Evolutionary conservation across 2,329 filamentous ascomycete genomes (phyloP).

Genomic region (Epichloe festucae): DNA sequence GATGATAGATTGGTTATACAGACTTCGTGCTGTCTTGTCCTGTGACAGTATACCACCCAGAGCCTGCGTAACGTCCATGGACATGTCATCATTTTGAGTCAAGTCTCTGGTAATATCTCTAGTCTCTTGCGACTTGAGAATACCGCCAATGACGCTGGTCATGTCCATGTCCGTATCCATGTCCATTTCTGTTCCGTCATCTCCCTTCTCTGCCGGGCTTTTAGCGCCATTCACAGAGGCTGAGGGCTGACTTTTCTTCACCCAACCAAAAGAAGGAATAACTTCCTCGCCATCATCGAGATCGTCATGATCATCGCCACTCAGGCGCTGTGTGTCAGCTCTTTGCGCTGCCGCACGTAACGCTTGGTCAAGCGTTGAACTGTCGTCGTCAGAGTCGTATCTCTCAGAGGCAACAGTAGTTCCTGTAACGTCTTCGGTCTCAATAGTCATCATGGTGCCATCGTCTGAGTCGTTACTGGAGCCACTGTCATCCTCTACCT

Average conservation of each 20-base stretch:
- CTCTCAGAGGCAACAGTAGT: conserved; percentile 51
- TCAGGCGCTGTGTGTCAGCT: conserved; percentile 60
- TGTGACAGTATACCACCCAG: conserved; percentile 64
- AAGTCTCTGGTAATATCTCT: conserved; percentile 23
- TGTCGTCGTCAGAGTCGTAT: conserved; percentile 51
- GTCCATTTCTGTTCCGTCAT: conserved; percentile 20
- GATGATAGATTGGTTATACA: neutral
- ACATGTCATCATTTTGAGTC: conserved; percentile 54
- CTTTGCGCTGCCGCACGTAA: conserved; percentile 60
- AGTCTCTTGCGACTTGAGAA: conserved; percentile 31
- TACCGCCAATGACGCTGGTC: conserved; percentile 42
- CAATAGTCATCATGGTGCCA: conserved; percentile 70
- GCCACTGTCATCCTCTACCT: conserved; percentile 36
- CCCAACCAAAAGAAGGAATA: conserved; percentile 67
- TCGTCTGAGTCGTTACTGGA: conserved; percentile 52
- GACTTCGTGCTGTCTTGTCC: conserved; percentile 3
- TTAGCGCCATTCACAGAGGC: conserved; percentile 9
- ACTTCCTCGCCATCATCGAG: conserved; percentile 55
- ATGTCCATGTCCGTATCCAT: conserved; percentile 37
- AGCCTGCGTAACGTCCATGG: conserved; percentile 85
- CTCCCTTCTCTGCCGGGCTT: conserved; percentile 19
- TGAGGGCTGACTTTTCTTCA: conserved; percentile 34
- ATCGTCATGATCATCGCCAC: conserved; percentile 32
- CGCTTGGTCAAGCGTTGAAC: conserved; percentile 62
- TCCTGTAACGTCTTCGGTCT: conserved; percentile 63